Evolutionary conservation across 2,329 filamentous ascomycete genomes (phyloP).

Genomic region (Colletotrichum limetticola): DNA sequence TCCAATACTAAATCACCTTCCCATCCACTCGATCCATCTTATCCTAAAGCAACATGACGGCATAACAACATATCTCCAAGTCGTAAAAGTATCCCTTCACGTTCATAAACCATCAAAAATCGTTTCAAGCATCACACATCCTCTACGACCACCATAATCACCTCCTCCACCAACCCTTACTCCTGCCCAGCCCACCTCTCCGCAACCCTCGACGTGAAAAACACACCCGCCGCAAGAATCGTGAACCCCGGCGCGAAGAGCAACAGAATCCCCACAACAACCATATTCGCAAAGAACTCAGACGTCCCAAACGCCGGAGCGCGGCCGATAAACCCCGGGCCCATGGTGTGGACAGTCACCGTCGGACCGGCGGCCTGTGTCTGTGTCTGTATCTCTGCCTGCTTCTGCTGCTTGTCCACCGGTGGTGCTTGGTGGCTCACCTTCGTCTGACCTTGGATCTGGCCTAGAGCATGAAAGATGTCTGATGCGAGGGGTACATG

Average conservation of each 20-base stretch:
- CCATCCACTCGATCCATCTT: no score
- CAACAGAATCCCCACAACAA: constrained; percentile 22
- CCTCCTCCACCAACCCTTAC: not conserved
- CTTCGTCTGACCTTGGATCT: not conserved
- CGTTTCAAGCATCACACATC: not conserved
- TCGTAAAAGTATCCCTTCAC: not conserved
- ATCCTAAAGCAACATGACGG: no score
- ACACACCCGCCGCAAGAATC: constrained; percentile 24
- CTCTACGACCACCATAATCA: no score
- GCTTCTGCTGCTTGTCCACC: not conserved
- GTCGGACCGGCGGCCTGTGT: not conserved
- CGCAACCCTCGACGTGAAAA: constrained; percentile 27
- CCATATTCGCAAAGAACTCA: constrained; percentile 25
- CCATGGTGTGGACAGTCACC: constrained; percentile 24
- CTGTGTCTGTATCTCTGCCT: no score
- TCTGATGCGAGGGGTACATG: constrained; percentile 11
- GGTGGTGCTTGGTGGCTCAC: not conserved
- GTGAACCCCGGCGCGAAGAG: constrained; percentile 31
- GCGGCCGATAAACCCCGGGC: constrained; percentile 23
- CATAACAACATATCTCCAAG: no score
- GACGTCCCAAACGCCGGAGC: constrained; percentile 23
- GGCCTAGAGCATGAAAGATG: constrained; percentile 1
- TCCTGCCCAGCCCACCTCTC: constrained; percentile 25
- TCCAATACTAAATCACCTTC: no score
- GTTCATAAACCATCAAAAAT: not conserved